Percentiles rank a stretch among this genome's conserved stretches.
phyloP scores from a whole-genome alignment of 805 yeast genomes.

The Saccharomycodes ludwigii region DNA sequence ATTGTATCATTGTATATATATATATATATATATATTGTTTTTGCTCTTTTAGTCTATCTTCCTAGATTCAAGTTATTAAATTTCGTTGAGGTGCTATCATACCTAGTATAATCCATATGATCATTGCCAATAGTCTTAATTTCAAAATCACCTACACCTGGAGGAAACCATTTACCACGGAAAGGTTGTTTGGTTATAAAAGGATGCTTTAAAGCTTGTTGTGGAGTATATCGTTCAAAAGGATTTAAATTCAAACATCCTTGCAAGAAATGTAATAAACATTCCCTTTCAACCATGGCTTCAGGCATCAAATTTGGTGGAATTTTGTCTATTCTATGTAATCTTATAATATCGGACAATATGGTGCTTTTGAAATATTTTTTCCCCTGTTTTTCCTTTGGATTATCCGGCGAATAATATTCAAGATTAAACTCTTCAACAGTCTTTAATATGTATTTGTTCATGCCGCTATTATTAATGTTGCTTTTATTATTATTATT shows the following conservation, averaged over 20 bases:
- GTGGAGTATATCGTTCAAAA: constrained; percentile 92
- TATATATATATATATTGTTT: too few species aligned
- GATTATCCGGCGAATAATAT: constrained; percentile 11
- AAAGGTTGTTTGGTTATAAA: constrained; percentile 58
- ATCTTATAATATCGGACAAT: constrained; percentile 60
- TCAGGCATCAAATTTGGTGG: constrained; percentile 36
- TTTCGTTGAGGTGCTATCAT: constrained; percentile 12
- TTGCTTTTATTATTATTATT: too few species aligned
- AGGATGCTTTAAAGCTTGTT: constrained; percentile 86
- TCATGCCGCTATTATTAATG: too few species aligned
- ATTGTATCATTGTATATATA: too few species aligned
- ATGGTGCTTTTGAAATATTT: constrained; percentile 60
- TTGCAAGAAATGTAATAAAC: constrained; percentile 62
- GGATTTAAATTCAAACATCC: constrained; percentile 82
- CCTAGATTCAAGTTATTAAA: constrained; percentile 13
- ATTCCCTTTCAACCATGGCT: constrained; percentile 60
- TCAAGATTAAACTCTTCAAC: constrained; percentile 36
- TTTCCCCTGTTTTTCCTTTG: constrained; percentile 78
- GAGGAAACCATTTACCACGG: constrained; percentile 42
- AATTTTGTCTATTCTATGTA: constrained; percentile 61
- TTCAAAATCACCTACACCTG: constrained; percentile 23
- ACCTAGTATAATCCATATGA: background rate
- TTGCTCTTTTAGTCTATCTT: too few species aligned
- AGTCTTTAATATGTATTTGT: constrained; percentile 30
- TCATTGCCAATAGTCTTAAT: background rate